A percentile compares a stretch with the other conserved stretches of the same genome.
Conservation (phyloP, 768 basidiomycete species). For the Termitomyces sp. region DNA sequence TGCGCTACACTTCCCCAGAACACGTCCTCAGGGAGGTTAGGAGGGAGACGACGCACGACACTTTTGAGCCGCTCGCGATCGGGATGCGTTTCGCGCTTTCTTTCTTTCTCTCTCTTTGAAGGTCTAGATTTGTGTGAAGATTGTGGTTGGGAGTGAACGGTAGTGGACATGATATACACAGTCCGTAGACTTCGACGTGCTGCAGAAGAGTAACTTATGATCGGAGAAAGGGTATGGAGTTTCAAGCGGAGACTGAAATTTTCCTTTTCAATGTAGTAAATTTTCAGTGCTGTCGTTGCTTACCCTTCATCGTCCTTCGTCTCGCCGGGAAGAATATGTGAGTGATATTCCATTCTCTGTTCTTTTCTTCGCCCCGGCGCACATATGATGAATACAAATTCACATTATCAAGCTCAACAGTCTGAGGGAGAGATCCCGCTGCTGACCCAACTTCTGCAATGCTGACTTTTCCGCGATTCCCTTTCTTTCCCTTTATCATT, state of each 20-base stretch:
- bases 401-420: conserved; percentile 66
- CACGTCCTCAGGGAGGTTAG: conserved; percentile 86
- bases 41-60: conserved; percentile 83
- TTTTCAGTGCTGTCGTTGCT: neutral
- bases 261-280: neutral
- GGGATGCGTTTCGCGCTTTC: conserved; percentile 32
- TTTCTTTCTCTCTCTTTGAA: conserved; percentile 31
- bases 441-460: conserved; percentile 62
- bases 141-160: conserved; percentile 20
- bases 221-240: neutral
- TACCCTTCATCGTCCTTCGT: neutral
- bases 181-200: neutral
- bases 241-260: conserved; percentile 7
- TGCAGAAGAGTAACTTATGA: too few species aligned
- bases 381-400: conserved; percentile 47
- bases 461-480: conserved; percentile 33
- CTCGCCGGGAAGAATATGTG: neutral
- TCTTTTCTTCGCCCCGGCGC: neutral
- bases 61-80: conserved; percentile 73
- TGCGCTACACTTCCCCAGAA: conserved; percentile 90
- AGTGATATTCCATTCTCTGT: neutral
- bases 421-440: conserved; percentile 46
- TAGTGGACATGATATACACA: conserved; percentile 17
- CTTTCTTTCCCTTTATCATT: neutral
- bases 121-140: conserved; percentile 21